Percentiles rank a stretch among this genome's conserved stretches.
Conservation (phyloP, 1,284 basidiomycete genomes). For the Cryptococcus sp. region DNA sequence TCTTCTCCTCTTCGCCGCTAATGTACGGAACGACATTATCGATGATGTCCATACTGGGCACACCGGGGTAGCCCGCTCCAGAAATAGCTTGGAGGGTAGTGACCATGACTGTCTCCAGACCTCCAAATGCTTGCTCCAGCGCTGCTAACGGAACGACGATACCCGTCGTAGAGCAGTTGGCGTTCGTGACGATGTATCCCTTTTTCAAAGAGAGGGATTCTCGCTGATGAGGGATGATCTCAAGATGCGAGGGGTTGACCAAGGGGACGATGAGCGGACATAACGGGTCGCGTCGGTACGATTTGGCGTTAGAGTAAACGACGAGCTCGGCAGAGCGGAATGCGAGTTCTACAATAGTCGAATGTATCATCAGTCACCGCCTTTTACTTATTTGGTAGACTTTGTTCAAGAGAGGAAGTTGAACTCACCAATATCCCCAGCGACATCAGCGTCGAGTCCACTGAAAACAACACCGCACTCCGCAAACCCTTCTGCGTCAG, state of each 20-base stretch:
- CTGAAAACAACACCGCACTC: conserved; percentile 92
- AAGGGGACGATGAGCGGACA: conserved; percentile 98
- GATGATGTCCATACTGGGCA: conserved; percentile 85
- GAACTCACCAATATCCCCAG: conserved; percentile 85
- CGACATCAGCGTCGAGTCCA: conserved; percentile 90
- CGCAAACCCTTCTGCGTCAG: conserved; percentile 65
- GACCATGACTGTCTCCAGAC: conserved; percentile 83
- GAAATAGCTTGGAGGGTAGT: conserved; percentile 98
- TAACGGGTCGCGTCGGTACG: conserved; percentile 86
- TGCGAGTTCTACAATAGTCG: conserved; percentile 68
- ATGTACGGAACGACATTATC: conserved; percentile 98
- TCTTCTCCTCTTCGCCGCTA: conserved; percentile 85
- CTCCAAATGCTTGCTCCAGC: conserved; percentile 89
- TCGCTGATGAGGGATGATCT: conserved; percentile 82
- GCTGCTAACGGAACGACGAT: conserved; percentile 90
- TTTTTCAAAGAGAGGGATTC: conserved; percentile 67
- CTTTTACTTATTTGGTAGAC: no score
- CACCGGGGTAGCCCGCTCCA: conserved; percentile 94
- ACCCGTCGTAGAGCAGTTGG: conserved; percentile 97
- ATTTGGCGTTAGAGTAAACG: conserved; percentile 98
- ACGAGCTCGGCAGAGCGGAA: conserved; percentile 86
- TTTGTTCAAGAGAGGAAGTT: no score
- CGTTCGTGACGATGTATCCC: conserved; percentile 97
- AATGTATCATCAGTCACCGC: not conserved
- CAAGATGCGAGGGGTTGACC: conserved; percentile 86